These are phyloP conservation scores for Leccinellum albellum DNA, from an alignment of 768 basidiomycete species.

Conservation along the genomic window DNA sequence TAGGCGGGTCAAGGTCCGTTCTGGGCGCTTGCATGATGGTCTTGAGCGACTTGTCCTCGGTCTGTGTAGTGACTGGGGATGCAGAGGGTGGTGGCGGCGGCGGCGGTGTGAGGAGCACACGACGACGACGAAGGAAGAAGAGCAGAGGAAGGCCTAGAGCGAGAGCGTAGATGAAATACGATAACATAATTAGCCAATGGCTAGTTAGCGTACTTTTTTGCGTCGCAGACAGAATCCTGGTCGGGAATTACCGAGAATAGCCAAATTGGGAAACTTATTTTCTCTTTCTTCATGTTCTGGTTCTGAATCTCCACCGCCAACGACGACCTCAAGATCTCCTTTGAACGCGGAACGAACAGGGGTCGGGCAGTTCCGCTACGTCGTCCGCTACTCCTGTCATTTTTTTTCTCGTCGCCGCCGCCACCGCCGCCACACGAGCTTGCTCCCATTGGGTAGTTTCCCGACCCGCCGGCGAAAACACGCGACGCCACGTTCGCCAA, in stretches of 20 bases:
- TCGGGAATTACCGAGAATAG: conserved; percentile 14
- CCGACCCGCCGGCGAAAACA: not conserved
- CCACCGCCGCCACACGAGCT: not conserved
- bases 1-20: conserved; percentile 62
- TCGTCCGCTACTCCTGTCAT: not conserved
- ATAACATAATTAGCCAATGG: conserved; percentile 1
- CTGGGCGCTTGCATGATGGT: conserved; percentile 70
- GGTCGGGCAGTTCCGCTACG: not conserved
- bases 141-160: conserved; percentile 30
- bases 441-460: not conserved
- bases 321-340: too few species aligned
- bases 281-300: too few species aligned
- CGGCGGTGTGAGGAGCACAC: conserved; percentile 2
- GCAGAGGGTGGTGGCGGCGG: not conserved
- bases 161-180: conserved; percentile 29
- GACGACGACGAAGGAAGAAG: conserved; percentile 23
- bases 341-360: not conserved
- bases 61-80: conserved; percentile 8
- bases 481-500: not conserved
- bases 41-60: conserved; percentile 37
- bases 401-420: conserved; percentile 6
- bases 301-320: not conserved
- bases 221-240: not conserved
- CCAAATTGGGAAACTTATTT: not conserved
- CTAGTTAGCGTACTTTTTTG: not conserved